A percentile compares a stretch with the other conserved stretches of the same genome.
Evolutionary conservation across 805 yeast species (phyloP).

Genomic region (Candida nitratophila): DNA sequence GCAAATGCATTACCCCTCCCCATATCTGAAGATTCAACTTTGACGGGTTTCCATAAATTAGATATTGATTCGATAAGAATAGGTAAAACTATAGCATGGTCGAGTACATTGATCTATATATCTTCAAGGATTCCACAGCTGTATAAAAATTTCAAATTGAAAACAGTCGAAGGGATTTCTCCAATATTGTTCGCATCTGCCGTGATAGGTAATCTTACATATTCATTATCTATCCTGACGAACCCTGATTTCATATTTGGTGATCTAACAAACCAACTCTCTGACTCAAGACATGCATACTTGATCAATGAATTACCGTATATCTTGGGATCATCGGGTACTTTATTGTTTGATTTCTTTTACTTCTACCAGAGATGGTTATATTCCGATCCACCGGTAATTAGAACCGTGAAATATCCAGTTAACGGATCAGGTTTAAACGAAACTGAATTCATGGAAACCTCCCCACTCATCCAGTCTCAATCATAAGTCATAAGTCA

Average conservation of each 20-base stretch:
- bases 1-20: constrained; percentile 15
- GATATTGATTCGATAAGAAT: background rate
- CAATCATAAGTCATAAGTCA: too few species aligned
- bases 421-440: background rate
- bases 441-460: too few species aligned
- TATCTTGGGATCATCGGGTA: constrained; percentile 79
- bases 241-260: constrained; percentile 43
- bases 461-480: too few species aligned
- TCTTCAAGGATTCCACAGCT: constrained; percentile 82
- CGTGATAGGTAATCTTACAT: constrained; percentile 67
- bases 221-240: constrained; percentile 66
- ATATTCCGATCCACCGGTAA: constrained; percentile 12
- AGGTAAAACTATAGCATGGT: constrained; percentile 60
- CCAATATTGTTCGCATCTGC: constrained; percentile 77
- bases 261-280: background rate
- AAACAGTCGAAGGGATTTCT: constrained; percentile 83
- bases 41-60: background rate
- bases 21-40: too few species aligned
- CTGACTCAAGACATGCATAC: constrained; percentile 35
- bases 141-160: constrained; percentile 63
- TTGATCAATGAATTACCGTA: constrained; percentile 71
- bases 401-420: background rate
- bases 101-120: constrained; percentile 68
- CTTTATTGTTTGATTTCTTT: constrained; percentile 66
- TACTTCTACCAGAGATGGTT: constrained; percentile 57